Evolutionary conservation across 1,284 basidiomycete genomes (phyloP), one percentile per base, ranked within the genome.

Genomic region (Cryptococcus maquisensis): DNA sequence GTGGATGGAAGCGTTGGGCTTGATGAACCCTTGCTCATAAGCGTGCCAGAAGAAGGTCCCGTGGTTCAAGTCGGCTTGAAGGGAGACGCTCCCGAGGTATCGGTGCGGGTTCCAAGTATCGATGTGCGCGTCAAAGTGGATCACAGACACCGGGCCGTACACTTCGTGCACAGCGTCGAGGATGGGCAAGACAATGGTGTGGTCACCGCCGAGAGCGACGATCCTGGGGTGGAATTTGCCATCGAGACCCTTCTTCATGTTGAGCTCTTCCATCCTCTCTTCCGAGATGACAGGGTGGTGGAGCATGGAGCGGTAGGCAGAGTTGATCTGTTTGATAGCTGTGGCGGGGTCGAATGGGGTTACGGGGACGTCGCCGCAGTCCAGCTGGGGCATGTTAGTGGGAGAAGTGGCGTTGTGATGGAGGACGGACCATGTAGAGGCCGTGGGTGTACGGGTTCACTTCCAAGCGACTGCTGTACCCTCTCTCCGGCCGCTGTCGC

Each of bases 1-100:
- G 53, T 74, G 73, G n/a, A 72, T 88, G 68, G 87, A 90, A 48
- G 83, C 81, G 62, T 86, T 74, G 46, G 68, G 63, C 35, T 68
- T 69, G 56, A 78, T 73, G 49, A 74, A 72, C 0, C 76, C 76
- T 21, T 74, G 69, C 39, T 76, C 69, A 28, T 74, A 72, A 1
- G 77, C 76, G 51, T 74, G 72, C 74, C 74, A 77, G 70, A 77
- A 78, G 65, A 73, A 73, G 2, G 71, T 73, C 4, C 71, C 71
- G 56, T 73, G 71, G 20, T 68, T 71, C 45, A 63, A 36, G 47
- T 66, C 54, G 43, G 66, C 57, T 32, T 57, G 54, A 16, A 62
- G 42, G 4, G 56, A 62, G n/a, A 69, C 66, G 18, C 57, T 57
- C 1, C 71, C 69, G 32, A 60, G 48, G 54, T 71, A 72, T 38